These are phyloP conservation scores for Botrytis porri DNA, from an alignment of 2,329 filamentous ascomycete genomes.

Conservation along the genomic window DNA sequence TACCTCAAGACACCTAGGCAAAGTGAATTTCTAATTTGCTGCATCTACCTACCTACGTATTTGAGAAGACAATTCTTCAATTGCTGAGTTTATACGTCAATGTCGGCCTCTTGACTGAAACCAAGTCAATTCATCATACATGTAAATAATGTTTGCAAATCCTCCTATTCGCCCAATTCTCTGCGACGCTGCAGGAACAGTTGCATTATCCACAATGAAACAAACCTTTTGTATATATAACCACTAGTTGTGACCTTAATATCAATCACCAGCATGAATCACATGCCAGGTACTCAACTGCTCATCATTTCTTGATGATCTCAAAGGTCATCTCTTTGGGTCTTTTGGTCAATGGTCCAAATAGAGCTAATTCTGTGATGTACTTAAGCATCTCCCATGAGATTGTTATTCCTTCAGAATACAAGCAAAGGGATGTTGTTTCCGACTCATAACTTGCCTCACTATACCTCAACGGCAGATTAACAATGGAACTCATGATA, in stretches of 20 bases:
- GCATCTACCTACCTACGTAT: background rate
- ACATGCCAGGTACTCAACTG: background rate
- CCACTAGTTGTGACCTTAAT: background rate
- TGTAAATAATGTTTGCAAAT: background rate
- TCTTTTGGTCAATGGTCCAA: background rate
- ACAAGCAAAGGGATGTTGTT: background rate
- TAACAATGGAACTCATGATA: background rate
- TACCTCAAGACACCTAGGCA: background rate
- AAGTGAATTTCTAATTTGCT: background rate
- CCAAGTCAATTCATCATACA: background rate
- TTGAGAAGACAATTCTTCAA: background rate
- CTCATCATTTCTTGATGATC: background rate
- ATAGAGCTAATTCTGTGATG: background rate
- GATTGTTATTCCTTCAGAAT: background rate
- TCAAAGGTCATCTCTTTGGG: background rate
- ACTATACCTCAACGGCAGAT: background rate
- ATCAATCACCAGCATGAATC: slow-evolving; percentile 1
- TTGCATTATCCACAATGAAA: background rate
- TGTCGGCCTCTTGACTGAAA: background rate
- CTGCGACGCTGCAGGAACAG: background rate
- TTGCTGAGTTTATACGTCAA: background rate
- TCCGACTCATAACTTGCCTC: background rate
- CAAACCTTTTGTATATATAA: background rate
- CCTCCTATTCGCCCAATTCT: background rate
- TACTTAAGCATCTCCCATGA: background rate